Conservation (phyloP, 2,329 filamentous ascomycete species). For the Bipolaris cookei region DNA sequence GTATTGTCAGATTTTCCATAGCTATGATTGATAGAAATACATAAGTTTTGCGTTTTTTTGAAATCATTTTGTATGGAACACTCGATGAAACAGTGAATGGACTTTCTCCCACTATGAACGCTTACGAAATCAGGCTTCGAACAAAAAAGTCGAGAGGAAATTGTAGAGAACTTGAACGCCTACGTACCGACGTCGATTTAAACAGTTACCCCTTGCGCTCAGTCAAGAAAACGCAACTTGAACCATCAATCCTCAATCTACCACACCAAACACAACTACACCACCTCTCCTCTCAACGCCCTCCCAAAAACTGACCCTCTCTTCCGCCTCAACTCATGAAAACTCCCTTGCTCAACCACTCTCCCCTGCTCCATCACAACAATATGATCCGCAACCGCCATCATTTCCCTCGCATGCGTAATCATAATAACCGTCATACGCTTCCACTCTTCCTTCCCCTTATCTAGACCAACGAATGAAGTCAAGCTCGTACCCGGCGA, state of each 20-base stretch:
- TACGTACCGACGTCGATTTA: too few species aligned
- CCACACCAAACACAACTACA: neutral
- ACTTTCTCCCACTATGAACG: neutral
- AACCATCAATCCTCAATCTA: neutral
- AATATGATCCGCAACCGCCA: constrained; percentile 76
- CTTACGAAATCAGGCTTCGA: neutral
- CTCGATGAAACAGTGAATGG: neutral
- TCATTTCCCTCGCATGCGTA: constrained; percentile 85
- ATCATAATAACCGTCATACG: constrained; percentile 77
- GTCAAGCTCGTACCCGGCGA: too few species aligned
- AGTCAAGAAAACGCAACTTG: neutral
- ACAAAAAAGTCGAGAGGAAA: too few species aligned
- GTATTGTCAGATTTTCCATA: neutral
- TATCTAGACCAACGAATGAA: constrained; percentile 6
- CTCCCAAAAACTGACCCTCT: constrained; percentile 38
- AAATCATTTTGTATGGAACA: neutral
- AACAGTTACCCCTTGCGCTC: too few species aligned
- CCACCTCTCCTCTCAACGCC: constrained; percentile 49
- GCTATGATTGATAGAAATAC: neutral
- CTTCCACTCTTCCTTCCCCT: constrained; percentile 20
- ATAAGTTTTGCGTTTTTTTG: neutral
- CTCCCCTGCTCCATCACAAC: constrained; percentile 73
- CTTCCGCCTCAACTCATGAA: constrained; percentile 61
- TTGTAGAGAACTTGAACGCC: too few species aligned
- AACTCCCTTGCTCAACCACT: constrained; percentile 71